A percentile compares a stretch with the other conserved stretches of the same genome.
Evolutionary conservation across 2,329 filamentous ascomycete species (phyloP).

Genomic region (Aureobasidium musti): DNA sequence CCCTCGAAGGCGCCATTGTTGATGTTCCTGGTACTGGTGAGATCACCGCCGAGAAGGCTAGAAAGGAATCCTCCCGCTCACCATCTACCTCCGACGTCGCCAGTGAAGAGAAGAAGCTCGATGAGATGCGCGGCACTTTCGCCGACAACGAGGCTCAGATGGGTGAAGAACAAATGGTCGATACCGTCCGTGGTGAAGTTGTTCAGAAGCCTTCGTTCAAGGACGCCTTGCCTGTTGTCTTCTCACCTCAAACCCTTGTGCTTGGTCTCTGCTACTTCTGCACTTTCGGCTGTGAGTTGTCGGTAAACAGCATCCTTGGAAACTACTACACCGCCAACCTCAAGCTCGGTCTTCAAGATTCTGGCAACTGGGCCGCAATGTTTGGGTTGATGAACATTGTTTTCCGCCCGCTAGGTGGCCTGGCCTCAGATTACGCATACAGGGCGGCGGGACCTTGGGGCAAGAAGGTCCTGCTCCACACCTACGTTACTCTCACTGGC

Average conservation of each 20-base stretch:
- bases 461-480: slow-evolving; percentile 65
- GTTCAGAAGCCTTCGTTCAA: slow-evolving; percentile 61
- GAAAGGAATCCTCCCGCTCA: slow-evolving; percentile 33
- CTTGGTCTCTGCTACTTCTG: slow-evolving; percentile 59
- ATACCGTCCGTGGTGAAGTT: slow-evolving; percentile 61
- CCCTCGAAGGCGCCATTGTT: slow-evolving; percentile 50
- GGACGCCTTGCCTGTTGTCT: slow-evolving; percentile 62
- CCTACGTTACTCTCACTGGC: slow-evolving; percentile 59
- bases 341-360: slow-evolving; percentile 56
- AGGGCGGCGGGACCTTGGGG: slow-evolving; percentile 57
- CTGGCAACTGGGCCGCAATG: slow-evolving; percentile 67
- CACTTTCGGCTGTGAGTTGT: slow-evolving; percentile 62
- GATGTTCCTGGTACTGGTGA: slow-evolving; percentile 54
- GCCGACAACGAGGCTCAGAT: slow-evolving; percentile 47
- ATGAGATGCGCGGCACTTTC: slow-evolving; percentile 44
- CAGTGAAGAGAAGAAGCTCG: slow-evolving; percentile 46
- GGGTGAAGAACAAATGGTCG: slow-evolving; percentile 56
- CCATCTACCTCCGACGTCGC: slow-evolving; percentile 39
- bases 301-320: slow-evolving; percentile 63
- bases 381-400: slow-evolving; percentile 73
- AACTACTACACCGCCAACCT: slow-evolving; percentile 62
- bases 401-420: slow-evolving; percentile 66
- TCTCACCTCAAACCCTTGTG: slow-evolving; percentile 61
- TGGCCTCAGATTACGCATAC: slow-evolving; percentile 60
- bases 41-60: slow-evolving; percentile 49